These are phyloP conservation scores for Esteya vermicola DNA, from an alignment of 2,329 filamentous ascomycete genomes.

Conservation along the genomic window DNA sequence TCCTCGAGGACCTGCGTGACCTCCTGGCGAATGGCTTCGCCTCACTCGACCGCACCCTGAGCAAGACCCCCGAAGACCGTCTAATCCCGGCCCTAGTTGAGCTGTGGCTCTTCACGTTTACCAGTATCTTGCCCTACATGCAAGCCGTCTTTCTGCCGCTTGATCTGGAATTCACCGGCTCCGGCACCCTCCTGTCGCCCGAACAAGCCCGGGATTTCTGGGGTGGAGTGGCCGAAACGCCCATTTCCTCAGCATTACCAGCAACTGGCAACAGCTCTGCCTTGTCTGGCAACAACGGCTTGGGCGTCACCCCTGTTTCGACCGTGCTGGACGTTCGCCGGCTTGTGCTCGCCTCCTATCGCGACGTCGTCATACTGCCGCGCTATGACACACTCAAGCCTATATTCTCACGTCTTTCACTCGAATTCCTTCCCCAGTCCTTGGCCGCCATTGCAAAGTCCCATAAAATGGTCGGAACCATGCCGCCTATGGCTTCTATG, in stretches of 20 bases:
- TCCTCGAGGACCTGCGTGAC: constrained; percentile 65
- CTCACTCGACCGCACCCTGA: constrained; percentile 71
- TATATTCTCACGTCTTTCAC: constrained; percentile 76
- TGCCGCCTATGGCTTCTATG: constrained; percentile 26
- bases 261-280: neutral
- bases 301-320: constrained; percentile 28
- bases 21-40: constrained; percentile 69
- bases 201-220: constrained; percentile 83
- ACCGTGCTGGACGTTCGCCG: constrained; percentile 69
- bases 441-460: constrained; percentile 28
- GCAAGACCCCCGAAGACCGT: constrained; percentile 66
- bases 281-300: neutral
- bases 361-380: constrained; percentile 77
- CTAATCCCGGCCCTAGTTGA: constrained; percentile 86
- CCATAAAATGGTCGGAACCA: neutral
- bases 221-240: constrained; percentile 42
- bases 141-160: constrained; percentile 90
- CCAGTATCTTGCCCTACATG: constrained; percentile 78
- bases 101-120: constrained; percentile 89
- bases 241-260: neutral
- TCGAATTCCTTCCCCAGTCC: constrained; percentile 56
- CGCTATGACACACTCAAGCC: constrained; percentile 79
- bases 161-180: constrained; percentile 83
- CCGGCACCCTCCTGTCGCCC: constrained; percentile 61
- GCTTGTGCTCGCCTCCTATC: constrained; percentile 74